Conservation (phyloP, 2,329 filamentous ascomycete genomes). For the Exophiala bonariae region DNA sequence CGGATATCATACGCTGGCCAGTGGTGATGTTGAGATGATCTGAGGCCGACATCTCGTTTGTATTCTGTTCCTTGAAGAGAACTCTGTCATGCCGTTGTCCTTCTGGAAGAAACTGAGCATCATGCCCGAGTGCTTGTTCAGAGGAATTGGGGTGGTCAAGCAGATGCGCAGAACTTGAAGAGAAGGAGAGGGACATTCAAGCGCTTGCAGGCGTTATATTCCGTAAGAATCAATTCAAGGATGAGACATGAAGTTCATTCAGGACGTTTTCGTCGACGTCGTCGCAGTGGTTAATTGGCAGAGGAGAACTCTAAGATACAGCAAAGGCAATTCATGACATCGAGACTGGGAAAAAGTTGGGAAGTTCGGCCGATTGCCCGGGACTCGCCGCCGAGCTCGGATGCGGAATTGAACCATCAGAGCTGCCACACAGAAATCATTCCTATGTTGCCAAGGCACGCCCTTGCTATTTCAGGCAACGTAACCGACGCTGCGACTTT, state of each 20-base stretch:
- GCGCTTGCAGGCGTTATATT: not conserved
- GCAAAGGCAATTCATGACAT: conserved; percentile 19
- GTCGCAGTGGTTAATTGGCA: conserved; percentile 1
- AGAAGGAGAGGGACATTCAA: conserved; percentile 27
- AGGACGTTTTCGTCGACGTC: not conserved
- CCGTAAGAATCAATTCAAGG: not conserved
- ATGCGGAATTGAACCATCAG: too few relatives aligned
- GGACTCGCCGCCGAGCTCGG: conserved; percentile 1
- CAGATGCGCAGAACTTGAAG: conserved; percentile 19
- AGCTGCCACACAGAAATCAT: too few relatives aligned
- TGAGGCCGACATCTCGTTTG: conserved; percentile 20
- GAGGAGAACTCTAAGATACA: not conserved
- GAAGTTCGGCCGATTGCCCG: not conserved
- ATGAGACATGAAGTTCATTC: not conserved
- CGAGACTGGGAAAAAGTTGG: conserved; percentile 2
- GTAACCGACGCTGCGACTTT: too few relatives aligned
- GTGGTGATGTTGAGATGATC: conserved; percentile 64
- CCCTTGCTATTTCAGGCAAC: too few relatives aligned
- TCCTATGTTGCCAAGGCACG: too few relatives aligned
- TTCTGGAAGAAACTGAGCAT: conserved; percentile 13
- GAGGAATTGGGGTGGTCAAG: conserved; percentile 18
- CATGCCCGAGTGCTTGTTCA: conserved; percentile 19
- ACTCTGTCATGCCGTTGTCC: conserved; percentile 31
- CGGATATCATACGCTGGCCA: conserved; percentile 90
- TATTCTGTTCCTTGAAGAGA: conserved; percentile 21